Percentiles rank a stretch among this genome's conserved stretches.
Conservation (phyloP, 1,284 basidiomycete species). For the Moniliophthora roreri region DNA sequence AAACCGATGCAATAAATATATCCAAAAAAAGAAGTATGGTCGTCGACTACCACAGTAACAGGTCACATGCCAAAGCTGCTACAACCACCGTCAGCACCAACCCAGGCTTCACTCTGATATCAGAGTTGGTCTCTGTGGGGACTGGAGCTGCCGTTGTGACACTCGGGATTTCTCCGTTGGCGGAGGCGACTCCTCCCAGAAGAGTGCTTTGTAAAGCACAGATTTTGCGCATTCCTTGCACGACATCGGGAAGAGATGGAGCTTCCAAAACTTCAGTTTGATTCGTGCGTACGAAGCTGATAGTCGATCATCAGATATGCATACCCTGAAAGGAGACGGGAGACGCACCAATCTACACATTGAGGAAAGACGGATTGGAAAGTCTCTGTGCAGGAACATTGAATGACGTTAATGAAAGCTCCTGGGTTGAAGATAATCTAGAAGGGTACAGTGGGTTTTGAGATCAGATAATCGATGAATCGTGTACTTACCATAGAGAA, state of each 20-base stretch:
- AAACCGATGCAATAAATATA: too few relatives aligned
- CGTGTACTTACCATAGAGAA: conserved; percentile 44
- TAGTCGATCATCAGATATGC: neutral
- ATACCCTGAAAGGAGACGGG: neutral
- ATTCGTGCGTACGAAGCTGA: conserved; percentile 58
- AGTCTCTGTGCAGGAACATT: conserved; percentile 68
- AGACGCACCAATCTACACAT: conserved; percentile 67
- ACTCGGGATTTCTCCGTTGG: conserved; percentile 41
- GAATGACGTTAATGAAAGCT: conserved; percentile 61
- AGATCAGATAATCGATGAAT: too few relatives aligned
- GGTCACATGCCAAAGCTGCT: too few relatives aligned
- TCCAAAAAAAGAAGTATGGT: too few relatives aligned
- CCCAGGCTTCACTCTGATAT: neutral
- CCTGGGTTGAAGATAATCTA: conserved; percentile 65
- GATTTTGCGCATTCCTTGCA: conserved; percentile 49
- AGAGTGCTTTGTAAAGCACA: conserved; percentile 54
- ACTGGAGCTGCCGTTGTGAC: neutral
- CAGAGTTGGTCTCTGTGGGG: neutral
- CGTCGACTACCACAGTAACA: too few relatives aligned
- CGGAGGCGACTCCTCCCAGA: conserved; percentile 48
- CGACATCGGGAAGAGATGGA: conserved; percentile 43
- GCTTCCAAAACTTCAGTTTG: conserved; percentile 52
- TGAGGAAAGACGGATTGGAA: conserved; percentile 67
- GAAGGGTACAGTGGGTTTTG: neutral
- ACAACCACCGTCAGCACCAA: too few relatives aligned